phyloP scores from a whole-genome alignment of 1,139 yeast species.

The Saccharomycopsis hybrid region DNA sequence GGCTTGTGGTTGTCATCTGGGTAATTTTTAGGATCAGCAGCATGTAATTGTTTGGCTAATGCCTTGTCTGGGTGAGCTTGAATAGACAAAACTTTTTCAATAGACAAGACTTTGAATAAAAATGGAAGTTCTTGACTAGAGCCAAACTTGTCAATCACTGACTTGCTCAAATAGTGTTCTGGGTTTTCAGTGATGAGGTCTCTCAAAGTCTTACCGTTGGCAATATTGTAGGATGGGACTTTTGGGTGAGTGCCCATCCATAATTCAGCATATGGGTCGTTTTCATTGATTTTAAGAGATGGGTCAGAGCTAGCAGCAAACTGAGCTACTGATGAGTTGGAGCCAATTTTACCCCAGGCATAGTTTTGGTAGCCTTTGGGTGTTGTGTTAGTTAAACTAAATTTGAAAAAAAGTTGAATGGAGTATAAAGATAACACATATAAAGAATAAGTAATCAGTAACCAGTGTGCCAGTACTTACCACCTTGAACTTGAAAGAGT shows the following conservation, averaged over 20 bases:
- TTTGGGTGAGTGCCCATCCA: slow-evolving; percentile 99
- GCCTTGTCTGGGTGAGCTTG: slow-evolving; percentile 97
- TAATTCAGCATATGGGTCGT: slow-evolving; percentile 80
- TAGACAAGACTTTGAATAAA: slow-evolving; percentile 86
- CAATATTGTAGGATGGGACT: slow-evolving; percentile 68
- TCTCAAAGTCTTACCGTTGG: slow-evolving; percentile 50
- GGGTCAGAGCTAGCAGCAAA: slow-evolving; percentile 72
- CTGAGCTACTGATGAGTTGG: slow-evolving; percentile 79
- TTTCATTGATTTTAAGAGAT: slow-evolving; percentile 51
- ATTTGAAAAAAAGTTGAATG: too few relatives aligned
- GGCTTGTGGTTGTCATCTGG: slow-evolving; percentile 99
- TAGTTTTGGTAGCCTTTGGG: slow-evolving; percentile 54
- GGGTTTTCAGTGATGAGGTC: slow-evolving; percentile 61
- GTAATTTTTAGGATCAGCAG: slow-evolving; percentile 82
- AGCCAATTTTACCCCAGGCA: slow-evolving; percentile 87
- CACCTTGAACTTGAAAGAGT: slow-evolving; percentile 18
- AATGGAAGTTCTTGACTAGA: slow-evolving; percentile 74
- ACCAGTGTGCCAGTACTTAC: slow-evolving; percentile 14
- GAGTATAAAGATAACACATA: too few relatives aligned
- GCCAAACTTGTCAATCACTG: slow-evolving; percentile 61
- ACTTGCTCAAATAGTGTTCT: slow-evolving; percentile 47
- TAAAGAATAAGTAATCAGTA: too few relatives aligned
- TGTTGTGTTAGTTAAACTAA: too few relatives aligned
- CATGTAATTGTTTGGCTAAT: slow-evolving; percentile 70
- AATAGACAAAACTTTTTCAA: slow-evolving; percentile 85